Conservation (phyloP, 805 yeast species). For the Hanseniaspora lachancei region DNA sequence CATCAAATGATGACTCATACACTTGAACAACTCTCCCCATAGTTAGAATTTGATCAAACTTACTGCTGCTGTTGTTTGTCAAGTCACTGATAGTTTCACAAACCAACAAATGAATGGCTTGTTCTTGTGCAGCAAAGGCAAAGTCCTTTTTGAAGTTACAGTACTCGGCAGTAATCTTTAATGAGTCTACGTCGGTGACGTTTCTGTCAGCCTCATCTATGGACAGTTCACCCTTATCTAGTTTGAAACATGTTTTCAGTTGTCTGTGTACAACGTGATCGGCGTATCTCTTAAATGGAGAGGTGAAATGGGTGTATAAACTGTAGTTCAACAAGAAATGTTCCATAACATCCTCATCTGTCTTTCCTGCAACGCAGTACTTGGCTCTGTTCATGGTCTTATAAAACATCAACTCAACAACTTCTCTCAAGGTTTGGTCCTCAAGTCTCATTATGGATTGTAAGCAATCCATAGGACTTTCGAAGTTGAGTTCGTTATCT, state of each 20-base stretch:
- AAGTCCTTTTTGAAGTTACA: constrained; percentile 94
- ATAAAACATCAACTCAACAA: constrained; percentile 64
- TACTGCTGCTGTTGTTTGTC: constrained; percentile 38
- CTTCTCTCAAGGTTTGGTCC: constrained; percentile 50
- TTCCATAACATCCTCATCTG: constrained; percentile 61
- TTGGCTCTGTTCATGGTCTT: constrained; percentile 79
- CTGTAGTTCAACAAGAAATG: constrained; percentile 78
- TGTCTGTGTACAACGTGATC: constrained; percentile 90
- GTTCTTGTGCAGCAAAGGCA: constrained; percentile 85
- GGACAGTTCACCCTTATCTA: constrained; percentile 18
- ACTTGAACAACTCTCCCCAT: constrained; percentile 85
- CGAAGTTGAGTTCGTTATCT: constrained; percentile 4
- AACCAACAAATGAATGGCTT: constrained; percentile 73
- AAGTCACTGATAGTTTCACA: constrained; percentile 74
- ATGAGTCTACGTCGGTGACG: constrained; percentile 46
- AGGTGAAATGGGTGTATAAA: constrained; percentile 81
- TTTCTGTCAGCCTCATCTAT: constrained; percentile 46
- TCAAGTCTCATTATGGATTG: constrained; percentile 53
- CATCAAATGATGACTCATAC: constrained; percentile 92
- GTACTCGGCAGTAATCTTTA: constrained; percentile 76
- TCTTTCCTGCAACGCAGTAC: constrained; percentile 78
- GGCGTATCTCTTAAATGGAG: constrained; percentile 84
- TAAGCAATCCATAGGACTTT: constrained; percentile 48
- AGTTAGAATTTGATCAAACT: constrained; percentile 69
- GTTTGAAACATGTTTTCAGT: constrained; percentile 47